Percentiles rank a stretch among this genome's conserved stretches.
Conservation (phyloP, 208 protist species). For the Crithidia brevicula region DNA sequence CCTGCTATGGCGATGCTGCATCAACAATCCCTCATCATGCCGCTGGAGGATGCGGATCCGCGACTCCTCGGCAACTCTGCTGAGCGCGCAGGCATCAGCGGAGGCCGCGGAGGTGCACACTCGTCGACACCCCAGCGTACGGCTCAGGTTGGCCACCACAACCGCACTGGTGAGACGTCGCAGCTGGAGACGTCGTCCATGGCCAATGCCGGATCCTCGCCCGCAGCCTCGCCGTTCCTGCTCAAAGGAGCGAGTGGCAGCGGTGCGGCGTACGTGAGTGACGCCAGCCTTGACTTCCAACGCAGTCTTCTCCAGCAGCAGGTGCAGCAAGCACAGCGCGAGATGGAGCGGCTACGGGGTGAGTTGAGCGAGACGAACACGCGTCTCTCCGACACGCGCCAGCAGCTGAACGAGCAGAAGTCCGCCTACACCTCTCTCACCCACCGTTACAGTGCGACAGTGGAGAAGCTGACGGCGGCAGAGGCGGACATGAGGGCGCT, state of each 20-base stretch:
- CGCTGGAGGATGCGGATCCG: slow-evolving; percentile 29
- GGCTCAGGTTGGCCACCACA: too few relatives aligned
- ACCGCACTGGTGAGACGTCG: too few relatives aligned
- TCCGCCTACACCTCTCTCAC: slow-evolving; percentile 63
- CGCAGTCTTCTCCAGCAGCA: slow-evolving; percentile 66
- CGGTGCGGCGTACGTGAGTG: slow-evolving; percentile 11
- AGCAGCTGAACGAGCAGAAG: slow-evolving; percentile 67
- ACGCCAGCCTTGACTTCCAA: slow-evolving; percentile 62
- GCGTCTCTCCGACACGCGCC: slow-evolving; percentile 41
- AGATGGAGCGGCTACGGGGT: slow-evolving; percentile 50
- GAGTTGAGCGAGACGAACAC: slow-evolving; percentile 50
- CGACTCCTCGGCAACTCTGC: slow-evolving; percentile 13
- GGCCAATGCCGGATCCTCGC: background rate
- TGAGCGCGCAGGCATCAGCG: background rate
- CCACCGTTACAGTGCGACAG: slow-evolving; percentile 55
- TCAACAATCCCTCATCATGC: slow-evolving; percentile 19
- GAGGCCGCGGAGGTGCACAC: background rate
- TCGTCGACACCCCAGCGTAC: background rate
- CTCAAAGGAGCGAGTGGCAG: background rate
- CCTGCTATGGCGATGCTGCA: slow-evolving; percentile 1
- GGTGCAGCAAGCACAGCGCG: slow-evolving; percentile 52
- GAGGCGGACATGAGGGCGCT: slow-evolving; percentile 52
- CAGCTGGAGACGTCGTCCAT: too few relatives aligned
- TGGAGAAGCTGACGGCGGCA: slow-evolving; percentile 64
- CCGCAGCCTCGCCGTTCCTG: background rate